Evolutionary conservation across 2,329 filamentous ascomycete genomes (phyloP).

Genomic region (Aspergillus niger): DNA sequence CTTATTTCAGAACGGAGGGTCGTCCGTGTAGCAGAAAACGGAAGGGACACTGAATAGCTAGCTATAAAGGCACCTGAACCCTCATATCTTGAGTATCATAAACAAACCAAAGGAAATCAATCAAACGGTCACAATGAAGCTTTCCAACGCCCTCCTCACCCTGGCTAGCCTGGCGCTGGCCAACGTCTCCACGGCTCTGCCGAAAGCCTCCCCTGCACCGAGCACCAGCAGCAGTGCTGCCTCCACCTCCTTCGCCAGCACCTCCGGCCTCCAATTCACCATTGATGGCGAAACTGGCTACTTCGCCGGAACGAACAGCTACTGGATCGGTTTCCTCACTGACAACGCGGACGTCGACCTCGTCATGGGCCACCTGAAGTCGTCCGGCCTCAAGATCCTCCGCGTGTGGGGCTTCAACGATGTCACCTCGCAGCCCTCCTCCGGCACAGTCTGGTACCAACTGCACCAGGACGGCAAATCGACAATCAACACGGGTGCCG

Average conservation of each 20-base stretch:
- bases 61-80: background rate
- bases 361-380: constrained; percentile 33
- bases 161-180: constrained; percentile 25
- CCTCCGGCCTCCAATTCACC: constrained; percentile 36
- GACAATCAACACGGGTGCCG: constrained; percentile 63
- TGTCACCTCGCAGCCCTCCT: constrained; percentile 42
- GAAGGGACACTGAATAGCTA: background rate
- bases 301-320: constrained; percentile 54
- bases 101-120: background rate
- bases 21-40: constrained; percentile 9
- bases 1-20: constrained; percentile 22
- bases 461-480: constrained; percentile 36
- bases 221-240: constrained; percentile 1
- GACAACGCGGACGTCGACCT: constrained; percentile 53
- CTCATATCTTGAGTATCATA: background rate
- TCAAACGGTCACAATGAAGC: constrained; percentile 18
- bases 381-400: constrained; percentile 53
- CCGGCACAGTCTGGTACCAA: constrained; percentile 51
- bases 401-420: constrained; percentile 59
- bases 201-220: constrained; percentile 5
- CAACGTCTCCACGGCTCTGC: constrained; percentile 21
- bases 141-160: constrained; percentile 16
- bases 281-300: constrained; percentile 46
- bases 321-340: constrained; percentile 56
- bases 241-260: constrained; percentile 26